phyloP scores from a whole-genome alignment of 371 early-diverging fungal genomes.

The Batrachochytrium dendrobatidis region DNA sequence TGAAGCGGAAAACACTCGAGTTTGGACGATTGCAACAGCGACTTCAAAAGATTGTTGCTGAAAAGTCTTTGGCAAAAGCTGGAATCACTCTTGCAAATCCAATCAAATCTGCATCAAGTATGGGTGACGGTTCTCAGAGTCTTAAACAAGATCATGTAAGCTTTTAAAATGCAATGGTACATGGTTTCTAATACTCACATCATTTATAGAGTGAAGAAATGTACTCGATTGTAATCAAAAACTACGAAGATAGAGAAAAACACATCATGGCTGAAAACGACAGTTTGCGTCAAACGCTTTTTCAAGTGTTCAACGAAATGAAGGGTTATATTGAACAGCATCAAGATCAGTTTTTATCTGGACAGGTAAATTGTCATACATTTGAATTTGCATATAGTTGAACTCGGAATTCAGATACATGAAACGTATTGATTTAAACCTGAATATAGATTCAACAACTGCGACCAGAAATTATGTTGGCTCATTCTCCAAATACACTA shows the following conservation, averaged over 20 bases:
- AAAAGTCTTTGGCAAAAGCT: too few relatives aligned
- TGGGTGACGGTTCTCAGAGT: conserved; percentile 10
- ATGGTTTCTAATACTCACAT: not conserved
- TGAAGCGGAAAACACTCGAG: conserved; percentile 12
- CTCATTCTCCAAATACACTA: too few relatives aligned
- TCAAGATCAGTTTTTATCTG: not conserved
- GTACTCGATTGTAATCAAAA: conserved; percentile 28
- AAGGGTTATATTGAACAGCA: conserved; percentile 9
- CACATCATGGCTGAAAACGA: conserved; percentile 34
- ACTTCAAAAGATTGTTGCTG: too few relatives aligned
- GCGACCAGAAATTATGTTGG: too few relatives aligned
- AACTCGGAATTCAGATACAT: not conserved
- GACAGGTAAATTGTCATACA: not conserved
- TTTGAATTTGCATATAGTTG: not conserved
- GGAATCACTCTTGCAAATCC: conserved; percentile 8
- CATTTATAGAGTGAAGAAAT: conserved; percentile 17
- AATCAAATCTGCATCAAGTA: conserved; percentile 10
- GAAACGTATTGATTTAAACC: too few relatives aligned
- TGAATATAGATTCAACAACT: too few relatives aligned
- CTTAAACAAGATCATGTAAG: conserved; percentile 5
- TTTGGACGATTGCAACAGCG: conserved; percentile 5
- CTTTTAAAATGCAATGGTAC: not conserved
- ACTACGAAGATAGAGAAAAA: conserved; percentile 39
- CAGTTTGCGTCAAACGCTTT: conserved; percentile 22
- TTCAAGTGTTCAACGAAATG: conserved; percentile 13